A percentile compares a stretch with the other conserved stretches of the same genome.
Conservation (phyloP, 2,329 filamentous ascomycete species). For the Beauveria bassiana region DNA sequence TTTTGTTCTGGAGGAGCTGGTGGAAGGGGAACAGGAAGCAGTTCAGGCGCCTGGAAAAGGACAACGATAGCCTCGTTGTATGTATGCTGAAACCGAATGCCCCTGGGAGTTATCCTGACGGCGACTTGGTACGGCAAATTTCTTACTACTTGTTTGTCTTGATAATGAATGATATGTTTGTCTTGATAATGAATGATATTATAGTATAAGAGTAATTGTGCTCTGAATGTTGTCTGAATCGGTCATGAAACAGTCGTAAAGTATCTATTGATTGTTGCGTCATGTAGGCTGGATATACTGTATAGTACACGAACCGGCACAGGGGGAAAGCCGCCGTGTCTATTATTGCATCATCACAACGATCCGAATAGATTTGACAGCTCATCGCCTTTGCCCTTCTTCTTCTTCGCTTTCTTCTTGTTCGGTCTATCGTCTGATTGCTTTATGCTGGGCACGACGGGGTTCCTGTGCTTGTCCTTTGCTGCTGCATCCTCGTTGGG, state of each 20-base stretch:
- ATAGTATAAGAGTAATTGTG: not conserved
- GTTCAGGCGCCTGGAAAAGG: conserved; percentile 1
- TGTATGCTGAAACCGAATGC: not conserved
- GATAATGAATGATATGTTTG: conserved; percentile 2
- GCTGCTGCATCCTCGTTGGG: not conserved
- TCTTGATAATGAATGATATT: conserved; percentile 3
- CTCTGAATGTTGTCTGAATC: not conserved
- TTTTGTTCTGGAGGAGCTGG: not conserved
- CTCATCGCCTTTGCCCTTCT: conserved; percentile 51
- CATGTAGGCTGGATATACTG: not conserved
- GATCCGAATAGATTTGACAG: conserved; percentile 68
- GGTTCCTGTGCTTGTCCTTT: conserved; percentile 28
- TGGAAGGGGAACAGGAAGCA: not conserved
- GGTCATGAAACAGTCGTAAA: not conserved
- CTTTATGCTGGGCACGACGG: not conserved
- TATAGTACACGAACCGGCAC: not conserved
- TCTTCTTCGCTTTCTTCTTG: conserved; percentile 46
- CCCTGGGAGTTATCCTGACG: not conserved
- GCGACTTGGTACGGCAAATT: not conserved
- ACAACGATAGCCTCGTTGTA: not conserved
- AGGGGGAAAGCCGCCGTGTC: not conserved
- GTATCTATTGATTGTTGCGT: not conserved
- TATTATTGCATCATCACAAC: conserved; percentile 24
- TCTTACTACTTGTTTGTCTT: not conserved
- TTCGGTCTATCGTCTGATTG: conserved; percentile 23